Evolutionary conservation across 164 flowering plant genomes (phyloP).

Genomic region (Vitis amurensis): DNA sequence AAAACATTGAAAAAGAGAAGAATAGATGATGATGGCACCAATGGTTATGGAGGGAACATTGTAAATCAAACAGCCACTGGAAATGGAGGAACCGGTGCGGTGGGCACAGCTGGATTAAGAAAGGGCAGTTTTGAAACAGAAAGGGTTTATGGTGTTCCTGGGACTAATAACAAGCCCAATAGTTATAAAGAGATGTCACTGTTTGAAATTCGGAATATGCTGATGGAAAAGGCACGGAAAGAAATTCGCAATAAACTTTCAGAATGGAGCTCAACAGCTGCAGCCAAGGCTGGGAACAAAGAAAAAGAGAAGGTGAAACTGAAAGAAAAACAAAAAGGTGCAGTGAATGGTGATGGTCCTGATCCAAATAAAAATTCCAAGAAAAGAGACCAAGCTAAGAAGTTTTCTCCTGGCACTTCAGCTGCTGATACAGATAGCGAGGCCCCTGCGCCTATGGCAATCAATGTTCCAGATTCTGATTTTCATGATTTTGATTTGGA

Average conservation of each 20-base stretch:
- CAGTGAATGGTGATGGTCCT: conserved; percentile 1
- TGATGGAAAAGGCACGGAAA: conserved; percentile 33
- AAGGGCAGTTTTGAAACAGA: conserved; percentile 10
- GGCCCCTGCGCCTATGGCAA: conserved; percentile 22
- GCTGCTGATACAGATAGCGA: conserved; percentile 17
- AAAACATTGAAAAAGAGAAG: conserved; percentile 19
- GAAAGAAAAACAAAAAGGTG: conserved; percentile 16
- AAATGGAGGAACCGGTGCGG: conserved; percentile 14
- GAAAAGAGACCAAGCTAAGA: conserved; percentile 8
- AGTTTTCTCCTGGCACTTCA: conserved; percentile 1
- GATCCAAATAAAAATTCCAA: conserved; percentile 7
- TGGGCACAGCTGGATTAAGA: conserved; percentile 17
- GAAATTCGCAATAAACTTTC: conserved; percentile 33
- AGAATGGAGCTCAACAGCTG: conserved; percentile 27
- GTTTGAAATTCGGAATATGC: conserved; percentile 34
- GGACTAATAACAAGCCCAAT: conserved; percentile 15
- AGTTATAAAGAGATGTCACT: conserved; percentile 31
- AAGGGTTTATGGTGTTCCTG: conserved; percentile 20
- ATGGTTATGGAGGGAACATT: conserved; percentile 9
- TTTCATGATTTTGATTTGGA: conserved; percentile 65
- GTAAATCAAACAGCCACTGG: conserved; percentile 14
- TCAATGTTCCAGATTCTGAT: conserved; percentile 68
- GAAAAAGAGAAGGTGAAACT: conserved; percentile 23
- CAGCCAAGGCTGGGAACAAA: conserved; percentile 10
- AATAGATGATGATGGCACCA: conserved; percentile 15